A percentile compares a stretch with the other conserved stretches of the same genome.
Evolutionary conservation across 345 rosid species (phyloP).

Genomic region (Fremontodendron californicum): DNA sequence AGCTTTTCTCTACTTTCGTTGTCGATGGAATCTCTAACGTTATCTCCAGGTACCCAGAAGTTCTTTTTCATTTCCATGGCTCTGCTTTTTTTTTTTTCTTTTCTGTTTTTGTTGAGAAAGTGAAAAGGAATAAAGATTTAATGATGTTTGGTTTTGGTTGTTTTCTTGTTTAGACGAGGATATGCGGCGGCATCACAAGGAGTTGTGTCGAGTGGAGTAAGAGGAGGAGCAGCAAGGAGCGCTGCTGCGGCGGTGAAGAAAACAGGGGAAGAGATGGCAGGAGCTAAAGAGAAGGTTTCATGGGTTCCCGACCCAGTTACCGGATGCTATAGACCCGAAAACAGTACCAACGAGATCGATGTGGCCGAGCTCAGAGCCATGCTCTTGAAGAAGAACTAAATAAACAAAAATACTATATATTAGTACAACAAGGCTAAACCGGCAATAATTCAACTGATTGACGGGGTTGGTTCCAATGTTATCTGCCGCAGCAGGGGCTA

Average conservation of each 20-base stretch:
- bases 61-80: background rate
- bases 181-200: slow-evolving; percentile 39
- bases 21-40: slow-evolving; percentile 36
- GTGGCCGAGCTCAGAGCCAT: slow-evolving; percentile 52
- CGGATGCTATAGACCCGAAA: slow-evolving; percentile 62
- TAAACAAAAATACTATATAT: too few species aligned
- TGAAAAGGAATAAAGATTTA: background rate
- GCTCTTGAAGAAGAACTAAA: slow-evolving; percentile 35
- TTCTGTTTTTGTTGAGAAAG: background rate
- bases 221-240: slow-evolving; percentile 18
- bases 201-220: slow-evolving; percentile 17
- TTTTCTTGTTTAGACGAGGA: slow-evolving; percentile 27
- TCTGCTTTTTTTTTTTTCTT: background rate
- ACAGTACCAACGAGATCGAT: slow-evolving; percentile 44
- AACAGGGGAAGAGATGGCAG: slow-evolving; percentile 36
- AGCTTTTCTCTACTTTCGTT: slow-evolving; percentile 34
- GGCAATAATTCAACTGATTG: background rate
- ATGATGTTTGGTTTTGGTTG: background rate
- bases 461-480: background rate
- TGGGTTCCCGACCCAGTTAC: slow-evolving; percentile 79
- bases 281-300: slow-evolving; percentile 40
- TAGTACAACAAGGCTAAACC: background rate
- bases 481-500: background rate
- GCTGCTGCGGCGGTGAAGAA: slow-evolving; percentile 33
- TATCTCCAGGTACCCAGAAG: slow-evolving; percentile 27